Evolutionary conservation across 2,329 filamentous ascomycete species (phyloP).

Genomic region (Gyromitra esculenta): DNA sequence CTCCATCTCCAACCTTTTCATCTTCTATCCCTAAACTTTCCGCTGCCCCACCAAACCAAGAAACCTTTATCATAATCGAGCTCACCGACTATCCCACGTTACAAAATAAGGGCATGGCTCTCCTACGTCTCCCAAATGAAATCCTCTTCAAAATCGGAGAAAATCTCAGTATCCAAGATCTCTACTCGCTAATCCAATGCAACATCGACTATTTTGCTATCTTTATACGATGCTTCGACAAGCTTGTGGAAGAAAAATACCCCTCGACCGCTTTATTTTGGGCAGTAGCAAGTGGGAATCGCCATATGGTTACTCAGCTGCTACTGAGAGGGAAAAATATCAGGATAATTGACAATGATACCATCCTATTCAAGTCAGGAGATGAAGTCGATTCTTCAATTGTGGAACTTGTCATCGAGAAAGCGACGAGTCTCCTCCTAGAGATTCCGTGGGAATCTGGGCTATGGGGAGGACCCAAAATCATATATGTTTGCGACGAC

Average conservation of each 20-base stretch:
- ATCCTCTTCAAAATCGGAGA: constrained; percentile 1
- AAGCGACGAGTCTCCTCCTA: background rate
- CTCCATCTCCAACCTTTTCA: background rate
- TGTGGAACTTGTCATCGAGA: constrained; percentile 6
- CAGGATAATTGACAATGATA: background rate
- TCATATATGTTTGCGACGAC: too few relatives aligned
- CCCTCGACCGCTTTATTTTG: background rate
- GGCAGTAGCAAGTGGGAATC: background rate
- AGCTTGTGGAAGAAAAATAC: background rate
- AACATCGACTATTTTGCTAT: constrained; percentile 5
- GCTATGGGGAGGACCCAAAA: too few relatives aligned
- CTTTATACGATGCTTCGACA: background rate
- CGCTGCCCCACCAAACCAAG: too few relatives aligned
- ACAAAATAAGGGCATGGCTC: background rate
- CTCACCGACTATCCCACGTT: background rate
- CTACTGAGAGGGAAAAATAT: background rate
- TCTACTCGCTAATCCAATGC: background rate
- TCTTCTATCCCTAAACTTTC: background rate
- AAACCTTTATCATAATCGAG: background rate
- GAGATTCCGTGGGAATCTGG: background rate
- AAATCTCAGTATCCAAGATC: background rate
- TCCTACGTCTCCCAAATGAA: constrained; percentile 8
- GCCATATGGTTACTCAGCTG: background rate
- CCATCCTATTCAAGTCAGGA: background rate
- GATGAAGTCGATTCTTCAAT: background rate